A percentile compares a stretch with the other conserved stretches of the same genome.
These are phyloP conservation scores for Monilinia fructicola DNA, from an alignment of 2,329 filamentous ascomycete genomes.

Conservation along the genomic window DNA sequence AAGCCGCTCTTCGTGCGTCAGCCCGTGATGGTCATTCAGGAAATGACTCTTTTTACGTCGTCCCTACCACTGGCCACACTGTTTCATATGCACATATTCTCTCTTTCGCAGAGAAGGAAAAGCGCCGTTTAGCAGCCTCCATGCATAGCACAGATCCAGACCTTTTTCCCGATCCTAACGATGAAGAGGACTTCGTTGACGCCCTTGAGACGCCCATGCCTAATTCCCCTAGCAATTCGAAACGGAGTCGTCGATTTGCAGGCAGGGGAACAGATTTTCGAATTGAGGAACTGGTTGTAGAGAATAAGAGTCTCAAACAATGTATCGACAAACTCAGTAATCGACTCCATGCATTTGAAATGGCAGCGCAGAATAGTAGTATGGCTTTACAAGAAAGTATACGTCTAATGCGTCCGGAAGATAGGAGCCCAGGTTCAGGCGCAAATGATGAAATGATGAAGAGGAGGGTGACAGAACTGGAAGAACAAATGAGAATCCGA, in stretches of 20 bases:
- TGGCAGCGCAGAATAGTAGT: conserved; percentile 83
- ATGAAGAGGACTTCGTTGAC: conserved; percentile 88
- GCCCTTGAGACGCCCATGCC: conserved; percentile 64
- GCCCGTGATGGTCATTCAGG: conserved; percentile 63
- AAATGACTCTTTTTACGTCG: conserved; percentile 87
- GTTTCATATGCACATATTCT: conserved; percentile 92
- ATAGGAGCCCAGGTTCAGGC: conserved; percentile 26
- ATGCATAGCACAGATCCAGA: conserved; percentile 43
- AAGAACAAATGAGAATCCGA: conserved; percentile 61
- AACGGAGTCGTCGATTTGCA: conserved; percentile 32
- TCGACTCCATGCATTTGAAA: conserved; percentile 89
- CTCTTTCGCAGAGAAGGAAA: conserved; percentile 66
- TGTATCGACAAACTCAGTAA: conserved; percentile 84
- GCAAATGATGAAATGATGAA: conserved; percentile 47
- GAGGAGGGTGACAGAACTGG: conserved; percentile 61
- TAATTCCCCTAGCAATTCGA: conserved; percentile 46
- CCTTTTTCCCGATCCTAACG: conserved; percentile 51
- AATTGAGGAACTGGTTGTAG: conserved; percentile 82
- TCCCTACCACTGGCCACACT: conserved; percentile 87
- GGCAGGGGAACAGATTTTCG: conserved; percentile 44
- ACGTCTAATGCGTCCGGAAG: conserved; percentile 55
- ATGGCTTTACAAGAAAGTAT: conserved; percentile 84
- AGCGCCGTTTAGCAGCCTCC: conserved; percentile 56
- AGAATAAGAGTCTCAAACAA: conserved; percentile 83
- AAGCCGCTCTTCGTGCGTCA: conserved; percentile 77